phyloP scores from a whole-genome alignment of 129 eudicot genomes.

The Oenanthe sinensis region DNA sequence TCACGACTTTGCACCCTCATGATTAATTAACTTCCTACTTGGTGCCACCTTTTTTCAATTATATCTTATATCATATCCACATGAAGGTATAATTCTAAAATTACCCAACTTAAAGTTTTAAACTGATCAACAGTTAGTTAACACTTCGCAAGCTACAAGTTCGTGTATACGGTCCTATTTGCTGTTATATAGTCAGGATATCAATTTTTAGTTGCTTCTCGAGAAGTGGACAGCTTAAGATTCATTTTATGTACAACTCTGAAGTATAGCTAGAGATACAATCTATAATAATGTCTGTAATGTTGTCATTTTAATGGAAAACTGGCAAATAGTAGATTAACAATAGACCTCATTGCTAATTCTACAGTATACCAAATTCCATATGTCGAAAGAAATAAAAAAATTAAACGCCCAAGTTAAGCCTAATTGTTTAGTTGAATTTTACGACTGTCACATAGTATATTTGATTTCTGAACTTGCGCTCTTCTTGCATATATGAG shows the following conservation, averaged over 20 bases:
- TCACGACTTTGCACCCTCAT: not conserved
- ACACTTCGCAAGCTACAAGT: not conserved
- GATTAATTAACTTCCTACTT: not conserved
- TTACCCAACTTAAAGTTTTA: not conserved
- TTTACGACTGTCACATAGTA: not conserved
- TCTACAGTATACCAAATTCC: not conserved
- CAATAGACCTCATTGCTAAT: not conserved
- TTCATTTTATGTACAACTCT: not conserved
- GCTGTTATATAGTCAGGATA: not conserved
- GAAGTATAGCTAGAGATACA: not conserved
- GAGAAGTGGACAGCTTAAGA: not conserved
- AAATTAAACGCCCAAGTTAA: not conserved
- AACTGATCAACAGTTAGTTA: not conserved
- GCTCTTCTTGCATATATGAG: not conserved
- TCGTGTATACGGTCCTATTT: not conserved
- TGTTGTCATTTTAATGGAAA: not conserved
- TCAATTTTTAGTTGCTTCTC: not conserved
- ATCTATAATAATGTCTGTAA: not conserved
- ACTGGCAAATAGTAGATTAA: not conserved
- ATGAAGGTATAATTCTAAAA: not conserved
- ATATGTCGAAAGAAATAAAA: not conserved
- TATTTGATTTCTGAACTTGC: not conserved
- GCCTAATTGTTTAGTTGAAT: not conserved
- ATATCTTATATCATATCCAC: not conserved
- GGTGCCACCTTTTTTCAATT: not conserved